Percentiles rank a stretch among this genome's conserved stretches.
phyloP scores from a whole-genome alignment of 208 protist species.

The Leishmania lainsoni region DNA sequence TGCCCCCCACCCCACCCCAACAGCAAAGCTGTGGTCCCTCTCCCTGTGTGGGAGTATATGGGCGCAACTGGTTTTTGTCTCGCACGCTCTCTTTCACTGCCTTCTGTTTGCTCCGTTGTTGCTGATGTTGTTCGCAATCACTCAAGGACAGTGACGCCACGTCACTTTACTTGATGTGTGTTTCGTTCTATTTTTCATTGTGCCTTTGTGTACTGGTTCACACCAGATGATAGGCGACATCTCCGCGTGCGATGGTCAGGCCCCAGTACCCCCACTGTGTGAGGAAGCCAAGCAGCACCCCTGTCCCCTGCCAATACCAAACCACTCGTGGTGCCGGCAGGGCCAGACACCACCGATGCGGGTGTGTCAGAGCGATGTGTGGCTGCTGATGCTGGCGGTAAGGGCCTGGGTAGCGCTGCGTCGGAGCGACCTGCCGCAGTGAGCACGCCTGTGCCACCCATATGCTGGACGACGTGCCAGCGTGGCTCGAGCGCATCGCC shows the following conservation, averaged over 20 bases:
- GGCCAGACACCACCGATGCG: neutral
- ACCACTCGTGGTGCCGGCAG: neutral
- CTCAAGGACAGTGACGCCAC: neutral
- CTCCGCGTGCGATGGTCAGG: neutral
- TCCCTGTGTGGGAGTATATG: neutral
- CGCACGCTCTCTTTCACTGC: neutral
- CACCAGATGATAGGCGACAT: neutral
- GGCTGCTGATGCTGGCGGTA: neutral
- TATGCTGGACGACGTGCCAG: neutral
- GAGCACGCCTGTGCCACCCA: neutral
- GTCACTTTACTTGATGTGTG: neutral
- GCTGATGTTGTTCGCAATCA: neutral
- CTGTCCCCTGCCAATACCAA: neutral
- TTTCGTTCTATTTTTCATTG: neutral
- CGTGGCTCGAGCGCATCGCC: neutral
- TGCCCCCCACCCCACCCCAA: slow-evolving; percentile 6
- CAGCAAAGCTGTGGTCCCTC: neutral
- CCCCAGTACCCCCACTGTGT: neutral
- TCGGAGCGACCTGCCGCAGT: neutral
- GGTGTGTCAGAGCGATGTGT: neutral
- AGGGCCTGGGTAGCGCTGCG: neutral
- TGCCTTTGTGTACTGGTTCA: neutral
- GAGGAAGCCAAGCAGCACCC: neutral
- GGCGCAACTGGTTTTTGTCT: neutral
- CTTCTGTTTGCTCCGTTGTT: too few species aligned